Conservation (phyloP, 1,139 yeast species). For the Magnusiomyces sp. region DNA sequence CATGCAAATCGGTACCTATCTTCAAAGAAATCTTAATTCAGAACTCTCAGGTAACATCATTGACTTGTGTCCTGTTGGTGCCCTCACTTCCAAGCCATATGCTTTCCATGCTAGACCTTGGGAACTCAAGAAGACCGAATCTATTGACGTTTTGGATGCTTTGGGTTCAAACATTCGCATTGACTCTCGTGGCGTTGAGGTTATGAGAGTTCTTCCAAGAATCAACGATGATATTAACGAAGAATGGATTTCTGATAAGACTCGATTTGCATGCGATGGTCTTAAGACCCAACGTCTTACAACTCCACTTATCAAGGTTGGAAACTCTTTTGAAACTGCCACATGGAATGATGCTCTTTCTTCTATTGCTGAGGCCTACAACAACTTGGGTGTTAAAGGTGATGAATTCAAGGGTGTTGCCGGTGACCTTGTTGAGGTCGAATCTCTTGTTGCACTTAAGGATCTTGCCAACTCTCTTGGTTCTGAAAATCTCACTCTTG, state of each 20-base stretch:
- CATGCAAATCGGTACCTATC: slow-evolving; percentile 85
- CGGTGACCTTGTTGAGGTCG: slow-evolving; percentile 79
- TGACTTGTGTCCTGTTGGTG: slow-evolving; percentile 90
- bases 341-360: slow-evolving; percentile 86
- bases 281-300: slow-evolving; percentile 81
- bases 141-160: slow-evolving; percentile 80
- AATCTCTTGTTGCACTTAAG: slow-evolving; percentile 72
- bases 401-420: slow-evolving; percentile 75
- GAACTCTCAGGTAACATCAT: slow-evolving; percentile 84
- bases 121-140: slow-evolving; percentile 87
- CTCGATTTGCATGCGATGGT: slow-evolving; percentile 82
- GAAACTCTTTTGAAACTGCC: slow-evolving; percentile 62
- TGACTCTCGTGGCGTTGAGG: slow-evolving; percentile 82
- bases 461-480: slow-evolving; percentile 71
- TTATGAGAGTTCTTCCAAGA: slow-evolving; percentile 81
- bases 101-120: slow-evolving; percentile 90
- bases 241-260: slow-evolving; percentile 88
- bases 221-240: slow-evolving; percentile 81
- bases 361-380: slow-evolving; percentile 57
- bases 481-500: slow-evolving; percentile 75
- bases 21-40: slow-evolving; percentile 75
- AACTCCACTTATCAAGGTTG: slow-evolving; percentile 66
- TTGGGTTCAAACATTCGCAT: slow-evolving; percentile 77
- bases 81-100: slow-evolving; percentile 81
- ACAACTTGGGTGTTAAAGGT: slow-evolving; percentile 50